Base-by-base conservation (phyloP, 1,284 basidiomycete genomes). In the Vanrija sp. region DNA sequence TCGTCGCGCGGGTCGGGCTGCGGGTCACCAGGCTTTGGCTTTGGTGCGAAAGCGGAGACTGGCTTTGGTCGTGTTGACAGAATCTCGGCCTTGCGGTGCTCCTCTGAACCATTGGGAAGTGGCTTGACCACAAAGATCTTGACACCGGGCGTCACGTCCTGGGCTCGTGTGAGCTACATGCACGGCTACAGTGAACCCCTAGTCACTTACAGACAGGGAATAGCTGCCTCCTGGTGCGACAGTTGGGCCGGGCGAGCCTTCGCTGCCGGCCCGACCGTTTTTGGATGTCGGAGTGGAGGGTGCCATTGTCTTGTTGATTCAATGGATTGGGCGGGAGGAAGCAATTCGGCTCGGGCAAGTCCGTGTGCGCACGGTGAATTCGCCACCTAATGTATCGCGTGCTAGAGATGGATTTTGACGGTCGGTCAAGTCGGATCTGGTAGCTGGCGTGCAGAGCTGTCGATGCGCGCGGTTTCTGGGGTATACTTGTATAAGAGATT, bases 51-150 rank as follows among this genome's bases (percentile, higher is more conserved):
- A 15, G 71, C 66, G 19, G 73, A 71, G 46, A 81, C 77, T 50
- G 66, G 66, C 74, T 87, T 87, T 68, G 92, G 88, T 48, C 93
- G 85, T 54, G 94, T 92, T 43, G 90, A 94, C 15, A 97, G 81
- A 59, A 97, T 87, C 78, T 97, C 93, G 16, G 92, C 94, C 54
- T 91, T 85, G 52, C 93, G 86, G 68, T 95, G 88, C 76, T 95
- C 90, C 42, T 80, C 78, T 64, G 84, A 80, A 22, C 86, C 88
- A 63, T 85, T 85, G 37, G 84, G 77, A 35, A 83, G 82, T 53
- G 86, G 85, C 63, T 93, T 86, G 51, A 83, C 83, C 61, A 94
- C 89, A 77, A 86, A 92, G 71, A 97, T 83, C 79, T 95, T 95
- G 78, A 92, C 95, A 54, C 93, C 93, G 62, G 92, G 87, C 55